These are phyloP conservation scores for Tripidium arundinaceum DNA, from an alignment of 202 grass and related monocot species.

Conservation along the genomic window DNA sequence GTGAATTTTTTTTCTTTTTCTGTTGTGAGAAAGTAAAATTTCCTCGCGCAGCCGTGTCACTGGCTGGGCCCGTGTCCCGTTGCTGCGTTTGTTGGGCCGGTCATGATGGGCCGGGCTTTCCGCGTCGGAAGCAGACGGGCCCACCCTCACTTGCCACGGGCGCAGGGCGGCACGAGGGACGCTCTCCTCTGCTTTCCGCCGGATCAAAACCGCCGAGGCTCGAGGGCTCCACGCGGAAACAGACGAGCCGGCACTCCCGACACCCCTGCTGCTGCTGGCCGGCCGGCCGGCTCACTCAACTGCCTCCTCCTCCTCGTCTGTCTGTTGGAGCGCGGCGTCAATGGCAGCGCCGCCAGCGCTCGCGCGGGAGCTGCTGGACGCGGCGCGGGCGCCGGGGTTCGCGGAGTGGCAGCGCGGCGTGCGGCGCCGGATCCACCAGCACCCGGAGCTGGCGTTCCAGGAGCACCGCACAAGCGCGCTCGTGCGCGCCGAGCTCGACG, in stretches of 20 bases:
- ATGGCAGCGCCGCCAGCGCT: neutral
- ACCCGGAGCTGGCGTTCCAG: slow-evolving; percentile 76
- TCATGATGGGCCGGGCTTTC: neutral
- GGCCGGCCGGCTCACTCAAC: neutral
- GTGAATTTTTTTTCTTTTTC: neutral
- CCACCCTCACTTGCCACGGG: neutral
- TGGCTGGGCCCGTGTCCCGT: neutral
- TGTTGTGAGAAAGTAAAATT: neutral
- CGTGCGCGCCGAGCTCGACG: slow-evolving; percentile 55
- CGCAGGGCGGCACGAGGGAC: neutral
- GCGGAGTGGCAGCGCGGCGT: slow-evolving; percentile 44
- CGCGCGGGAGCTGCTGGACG: slow-evolving; percentile 23
- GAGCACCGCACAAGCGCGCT: slow-evolving; percentile 63
- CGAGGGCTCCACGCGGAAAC: neutral
- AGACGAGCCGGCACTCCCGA: neutral
- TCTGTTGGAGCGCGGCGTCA: neutral
- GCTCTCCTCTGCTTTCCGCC: neutral
- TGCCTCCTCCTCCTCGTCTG: neutral
- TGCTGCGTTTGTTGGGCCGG: neutral
- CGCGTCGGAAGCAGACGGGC: neutral
- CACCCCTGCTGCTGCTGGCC: neutral
- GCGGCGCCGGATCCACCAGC: slow-evolving; percentile 61
- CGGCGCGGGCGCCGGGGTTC: slow-evolving; percentile 38
- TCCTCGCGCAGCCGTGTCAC: neutral
- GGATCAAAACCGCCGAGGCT: neutral